Conservation (phyloP, 192 early-diverging fungal genomes). For the Coemansia sp. region DNA sequence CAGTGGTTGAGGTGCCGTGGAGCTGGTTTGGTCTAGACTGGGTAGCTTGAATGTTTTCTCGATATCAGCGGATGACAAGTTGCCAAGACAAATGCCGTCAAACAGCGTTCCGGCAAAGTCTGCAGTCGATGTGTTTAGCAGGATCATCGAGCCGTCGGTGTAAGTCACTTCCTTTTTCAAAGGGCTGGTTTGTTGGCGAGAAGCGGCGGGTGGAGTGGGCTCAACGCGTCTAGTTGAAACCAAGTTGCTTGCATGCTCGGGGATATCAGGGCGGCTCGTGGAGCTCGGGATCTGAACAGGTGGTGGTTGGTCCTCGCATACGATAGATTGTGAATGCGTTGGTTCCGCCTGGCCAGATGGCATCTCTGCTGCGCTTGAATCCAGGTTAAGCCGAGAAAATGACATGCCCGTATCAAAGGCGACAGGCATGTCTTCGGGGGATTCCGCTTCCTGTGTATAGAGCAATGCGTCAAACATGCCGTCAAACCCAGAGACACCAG, state of each 20-base stretch:
- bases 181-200: background rate
- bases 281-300: background rate
- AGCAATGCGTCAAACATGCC: conserved; percentile 6
- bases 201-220: background rate
- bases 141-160: background rate
- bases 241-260: background rate
- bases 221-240: background rate
- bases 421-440: background rate
- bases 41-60: background rate
- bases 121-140: conserved; percentile 25
- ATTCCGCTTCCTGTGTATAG: background rate
- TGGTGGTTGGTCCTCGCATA: background rate
- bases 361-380: background rate
- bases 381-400: background rate
- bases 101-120: conserved; percentile 36
- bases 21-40: background rate
- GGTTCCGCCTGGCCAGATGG: background rate
- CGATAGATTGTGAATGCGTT: background rate
- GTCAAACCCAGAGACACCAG: background rate
- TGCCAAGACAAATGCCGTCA: conserved; percentile 14
- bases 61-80: conserved; percentile 3
- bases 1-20: background rate
- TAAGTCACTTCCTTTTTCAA: background rate
- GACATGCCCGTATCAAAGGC: background rate
- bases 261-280: background rate